phyloP scores from a whole-genome alignment of 179 eudicot genomes.

The Carnegiea gigantea region DNA sequence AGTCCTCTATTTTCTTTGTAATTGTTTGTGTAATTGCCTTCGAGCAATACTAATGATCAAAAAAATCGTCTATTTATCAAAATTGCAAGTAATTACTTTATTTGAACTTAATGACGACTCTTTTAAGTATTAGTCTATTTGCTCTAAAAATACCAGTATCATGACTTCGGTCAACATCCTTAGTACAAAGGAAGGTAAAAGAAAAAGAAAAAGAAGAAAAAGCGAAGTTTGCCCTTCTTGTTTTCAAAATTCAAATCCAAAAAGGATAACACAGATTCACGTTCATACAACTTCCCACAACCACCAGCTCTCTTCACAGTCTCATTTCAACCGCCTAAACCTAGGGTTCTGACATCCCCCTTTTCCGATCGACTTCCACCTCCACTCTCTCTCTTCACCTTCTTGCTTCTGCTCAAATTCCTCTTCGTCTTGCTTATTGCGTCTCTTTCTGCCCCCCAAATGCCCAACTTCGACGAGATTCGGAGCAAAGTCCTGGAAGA shows the following conservation, averaged over 20 bases:
- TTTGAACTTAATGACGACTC: too few relatives aligned
- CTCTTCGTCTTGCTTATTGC: not conserved
- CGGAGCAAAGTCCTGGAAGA: not conserved
- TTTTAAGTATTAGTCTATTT: too few relatives aligned
- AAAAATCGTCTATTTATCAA: too few relatives aligned
- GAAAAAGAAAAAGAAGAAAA: not conserved
- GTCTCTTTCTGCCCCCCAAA: not conserved
- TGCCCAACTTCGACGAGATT: constrained; percentile 5
- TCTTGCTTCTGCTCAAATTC: not conserved
- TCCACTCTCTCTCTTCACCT: not conserved
- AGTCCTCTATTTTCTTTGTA: too few relatives aligned
- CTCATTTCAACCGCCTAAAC: constrained; percentile 1
- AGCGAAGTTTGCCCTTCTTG: not conserved
- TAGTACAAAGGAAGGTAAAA: not conserved
- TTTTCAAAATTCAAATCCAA: constrained; percentile 10
- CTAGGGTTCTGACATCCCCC: constrained; percentile 21
- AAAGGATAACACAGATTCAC: not conserved
- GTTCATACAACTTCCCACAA: not conserved
- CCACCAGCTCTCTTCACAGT: not conserved
- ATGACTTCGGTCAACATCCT: not conserved
- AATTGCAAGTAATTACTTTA: too few relatives aligned
- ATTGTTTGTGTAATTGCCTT: too few relatives aligned
- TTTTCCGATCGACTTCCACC: constrained; percentile 13
- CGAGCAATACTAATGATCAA: too few relatives aligned
- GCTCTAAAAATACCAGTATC: too few relatives aligned